A percentile compares a stretch with the other conserved stretches of the same genome.
Conservation (phyloP, 306 rosid genomes). For the Leucaena leucocephala region DNA sequence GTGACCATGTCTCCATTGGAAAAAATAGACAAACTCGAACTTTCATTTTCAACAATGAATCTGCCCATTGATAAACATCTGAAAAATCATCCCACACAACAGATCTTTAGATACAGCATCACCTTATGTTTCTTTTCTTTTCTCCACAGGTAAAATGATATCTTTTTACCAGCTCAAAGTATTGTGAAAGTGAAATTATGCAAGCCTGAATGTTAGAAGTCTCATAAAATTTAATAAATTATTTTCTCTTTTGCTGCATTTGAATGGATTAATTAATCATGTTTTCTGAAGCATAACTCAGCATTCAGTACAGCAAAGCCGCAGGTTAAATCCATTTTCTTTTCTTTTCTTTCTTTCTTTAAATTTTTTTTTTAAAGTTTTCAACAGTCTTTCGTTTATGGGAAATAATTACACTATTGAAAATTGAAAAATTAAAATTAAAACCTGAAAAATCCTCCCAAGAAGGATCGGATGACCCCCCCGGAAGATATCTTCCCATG, state of each 20-base stretch:
- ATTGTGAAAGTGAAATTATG: slow-evolving; percentile 17
- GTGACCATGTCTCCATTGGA: slow-evolving; percentile 79
- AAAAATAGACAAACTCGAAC: slow-evolving; percentile 83
- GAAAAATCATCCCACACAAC: slow-evolving; percentile 38
- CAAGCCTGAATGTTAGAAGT: slow-evolving; percentile 1
- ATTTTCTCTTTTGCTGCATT: slow-evolving; percentile 13
- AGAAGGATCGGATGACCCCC: slow-evolving; percentile 53
- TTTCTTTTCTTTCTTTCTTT: not conserved
- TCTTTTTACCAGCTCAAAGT: slow-evolving; percentile 7
- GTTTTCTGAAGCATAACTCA: slow-evolving; percentile 16
- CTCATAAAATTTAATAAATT: slow-evolving; percentile 1
- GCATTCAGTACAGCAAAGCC: slow-evolving; percentile 7
- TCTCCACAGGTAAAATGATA: not conserved
- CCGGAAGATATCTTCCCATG: slow-evolving; percentile 80
- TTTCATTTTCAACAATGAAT: slow-evolving; percentile 75
- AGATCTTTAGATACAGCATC: slow-evolving; percentile 4
- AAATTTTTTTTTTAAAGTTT: not conserved
- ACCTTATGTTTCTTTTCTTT: not conserved
- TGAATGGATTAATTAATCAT: slow-evolving; percentile 2
- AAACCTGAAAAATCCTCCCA: slow-evolving; percentile 95
- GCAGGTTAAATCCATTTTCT: slow-evolving; percentile 4
- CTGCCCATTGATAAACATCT: slow-evolving; percentile 93
- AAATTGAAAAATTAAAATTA: not conserved
- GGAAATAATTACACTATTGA: not conserved
- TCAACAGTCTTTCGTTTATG: slow-evolving; percentile 5